These are phyloP conservation scores for Botryotinia calthae DNA, from an alignment of 2,329 filamentous ascomycete species.

Conservation along the genomic window DNA sequence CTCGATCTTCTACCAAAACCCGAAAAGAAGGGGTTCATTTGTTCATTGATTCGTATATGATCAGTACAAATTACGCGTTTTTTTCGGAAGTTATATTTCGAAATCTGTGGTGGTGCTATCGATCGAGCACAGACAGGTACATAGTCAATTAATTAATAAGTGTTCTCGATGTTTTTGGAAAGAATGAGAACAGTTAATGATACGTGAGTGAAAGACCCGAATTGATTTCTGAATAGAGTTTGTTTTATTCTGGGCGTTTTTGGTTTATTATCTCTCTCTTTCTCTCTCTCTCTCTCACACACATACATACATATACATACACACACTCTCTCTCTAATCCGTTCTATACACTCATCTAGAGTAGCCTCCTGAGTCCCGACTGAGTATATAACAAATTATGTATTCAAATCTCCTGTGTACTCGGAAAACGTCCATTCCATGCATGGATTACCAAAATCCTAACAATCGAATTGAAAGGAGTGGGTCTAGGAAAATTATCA, in stretches of 20 bases:
- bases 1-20: too few species aligned
- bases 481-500: slow-evolving; percentile 9
- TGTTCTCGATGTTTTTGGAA: background rate
- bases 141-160: too few species aligned
- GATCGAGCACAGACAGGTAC: background rate
- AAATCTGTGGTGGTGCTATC: background rate
- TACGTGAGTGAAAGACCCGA: background rate
- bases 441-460: background rate
- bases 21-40: background rate
- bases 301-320: too few species aligned
- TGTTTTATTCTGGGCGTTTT: background rate
- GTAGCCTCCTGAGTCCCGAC: too few species aligned
- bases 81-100: background rate
- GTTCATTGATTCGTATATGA: background rate
- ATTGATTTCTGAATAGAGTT: background rate
- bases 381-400: background rate
- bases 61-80: background rate
- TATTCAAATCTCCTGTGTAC: too few species aligned
- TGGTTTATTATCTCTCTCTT: background rate
- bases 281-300: too few species aligned
- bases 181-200: background rate
- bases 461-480: background rate
- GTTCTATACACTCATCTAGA: background rate
- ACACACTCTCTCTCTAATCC: background rate
- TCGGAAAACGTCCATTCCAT: background rate